Percentiles rank a stretch among this genome's conserved stretches.
These are phyloP conservation scores for Lactarius sanguifluus DNA, from an alignment of 768 basidiomycete species.

Conservation along the genomic window DNA sequence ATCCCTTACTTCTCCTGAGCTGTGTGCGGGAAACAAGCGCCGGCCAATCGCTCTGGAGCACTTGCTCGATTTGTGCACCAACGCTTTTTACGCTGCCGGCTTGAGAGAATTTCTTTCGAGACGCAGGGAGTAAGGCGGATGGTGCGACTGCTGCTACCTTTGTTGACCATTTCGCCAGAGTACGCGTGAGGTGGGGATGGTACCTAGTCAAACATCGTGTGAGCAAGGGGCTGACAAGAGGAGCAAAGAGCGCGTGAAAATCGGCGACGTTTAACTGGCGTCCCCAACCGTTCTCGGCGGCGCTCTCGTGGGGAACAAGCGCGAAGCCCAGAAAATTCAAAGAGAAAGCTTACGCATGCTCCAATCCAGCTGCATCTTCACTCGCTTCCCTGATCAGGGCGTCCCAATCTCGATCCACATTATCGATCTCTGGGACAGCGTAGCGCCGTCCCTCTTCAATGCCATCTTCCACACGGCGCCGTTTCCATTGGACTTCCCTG, in stretches of 20 bases:
- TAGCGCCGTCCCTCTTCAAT: conserved; percentile 22
- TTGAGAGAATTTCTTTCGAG: conserved; percentile 63
- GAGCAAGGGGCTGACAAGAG: conserved; percentile 17
- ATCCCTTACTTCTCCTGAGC: conserved; percentile 49
- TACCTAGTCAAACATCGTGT: conserved; percentile 39
- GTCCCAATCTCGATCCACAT: conserved; percentile 27
- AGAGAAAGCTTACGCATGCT: conserved; percentile 33
- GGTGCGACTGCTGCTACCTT: conserved; percentile 94
- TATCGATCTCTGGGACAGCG: conserved; percentile 25
- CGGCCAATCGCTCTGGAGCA: conserved; percentile 50
- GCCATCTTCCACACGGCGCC: conserved; percentile 24
- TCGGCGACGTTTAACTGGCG: conserved; percentile 22
- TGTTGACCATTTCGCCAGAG: conserved; percentile 90
- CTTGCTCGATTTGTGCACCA: conserved; percentile 76
- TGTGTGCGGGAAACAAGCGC: conserved; percentile 67
- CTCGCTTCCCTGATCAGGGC: conserved; percentile 24
- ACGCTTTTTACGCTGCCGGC: conserved; percentile 51
- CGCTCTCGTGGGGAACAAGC: conserved; percentile 6
- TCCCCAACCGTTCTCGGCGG: conserved; percentile 1
- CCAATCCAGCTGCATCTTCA: conserved; percentile 25
- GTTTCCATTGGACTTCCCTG: conserved; percentile 22
- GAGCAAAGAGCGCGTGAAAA: conserved; percentile 32
- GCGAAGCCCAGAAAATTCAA: conserved; percentile 31
- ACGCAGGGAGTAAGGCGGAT: conserved; percentile 66
- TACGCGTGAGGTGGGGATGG: conserved; percentile 72